Base-by-base conservation (phyloP, 352 stramenopile genomes). In the Aphanomyces stellatus region DNA sequence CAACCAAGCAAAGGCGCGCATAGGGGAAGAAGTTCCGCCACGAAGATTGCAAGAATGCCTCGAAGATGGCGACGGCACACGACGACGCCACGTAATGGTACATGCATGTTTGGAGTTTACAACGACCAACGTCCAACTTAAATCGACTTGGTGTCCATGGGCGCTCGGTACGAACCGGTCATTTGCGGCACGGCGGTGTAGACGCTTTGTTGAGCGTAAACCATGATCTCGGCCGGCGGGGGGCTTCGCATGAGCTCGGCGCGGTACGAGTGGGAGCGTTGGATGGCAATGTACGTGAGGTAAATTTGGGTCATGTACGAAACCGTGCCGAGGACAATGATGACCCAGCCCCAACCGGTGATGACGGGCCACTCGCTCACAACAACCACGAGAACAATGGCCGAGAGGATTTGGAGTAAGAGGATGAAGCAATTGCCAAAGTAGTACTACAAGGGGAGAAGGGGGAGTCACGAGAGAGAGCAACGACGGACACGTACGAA, bases 371-470 rank as follows among this genome's bases (percentile, higher is more conserved):
- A 93, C 70, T 90, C 80, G 59, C 77, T 83, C 34, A 93, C 82
- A 15, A 91, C 71, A 31, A 93, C 76, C 35, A 91, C 76, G 35
- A 93, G 72, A 63, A 90, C 75, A 17, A 91, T 75, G 1, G 81
- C 80, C 46, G 84, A 93, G 53, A 89, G 80, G 51, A 74, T 73
- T 57, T 93, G 79, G 13, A 93, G 73, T 49, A 88, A 51, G 43
- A 92, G 70, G 78, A 92, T 90, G 76, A 92, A 91, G 74, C 82
- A 92, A 65, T 92, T 92, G 62, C 84, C 82, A 55, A 90, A 92
- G 74, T 91, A 92, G 67, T 92, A 92, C 83, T 91, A 73, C 15
- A 68, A 17, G 30, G 51, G 28, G 31, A 4, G 13, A 59, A 62
- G 13, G 25, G 30, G 62, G 1, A 6, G 13, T 57, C 10, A 37